phyloP scores from a whole-genome alignment of 371 early-diverging fungal species.

The Mortierella sp. region DNA sequence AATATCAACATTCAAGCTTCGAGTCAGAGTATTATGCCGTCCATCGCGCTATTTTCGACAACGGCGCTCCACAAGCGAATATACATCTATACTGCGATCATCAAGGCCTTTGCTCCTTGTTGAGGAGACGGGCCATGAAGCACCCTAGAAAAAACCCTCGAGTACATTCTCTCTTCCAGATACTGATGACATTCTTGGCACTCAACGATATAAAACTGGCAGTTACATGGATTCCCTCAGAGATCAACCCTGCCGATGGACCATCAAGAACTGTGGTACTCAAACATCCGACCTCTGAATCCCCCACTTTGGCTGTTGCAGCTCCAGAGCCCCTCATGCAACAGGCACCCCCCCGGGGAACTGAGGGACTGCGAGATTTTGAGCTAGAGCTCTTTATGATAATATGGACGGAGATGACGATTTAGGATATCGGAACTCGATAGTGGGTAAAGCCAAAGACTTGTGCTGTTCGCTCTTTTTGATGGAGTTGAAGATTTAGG shows the following conservation, averaged over 20 bases:
- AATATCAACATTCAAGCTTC: background rate
- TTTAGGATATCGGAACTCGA: too few relatives aligned
- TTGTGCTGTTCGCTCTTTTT: too few relatives aligned
- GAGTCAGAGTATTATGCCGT: conserved; percentile 3
- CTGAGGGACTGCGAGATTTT: too few relatives aligned
- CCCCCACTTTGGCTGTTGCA: background rate
- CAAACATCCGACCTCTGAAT: background rate
- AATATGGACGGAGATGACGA: too few relatives aligned
- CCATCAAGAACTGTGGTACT: conserved; percentile 15
- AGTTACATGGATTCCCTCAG: conserved; percentile 15
- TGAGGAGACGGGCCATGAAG: too few relatives aligned
- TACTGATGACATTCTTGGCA: background rate
- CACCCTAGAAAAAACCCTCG: too few relatives aligned
- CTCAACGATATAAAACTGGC: background rate
- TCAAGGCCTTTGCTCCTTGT: too few relatives aligned
- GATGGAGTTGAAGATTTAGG: too few relatives aligned
- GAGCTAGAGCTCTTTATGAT: too few relatives aligned
- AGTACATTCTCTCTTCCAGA: background rate
- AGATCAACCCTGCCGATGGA: conserved; percentile 11
- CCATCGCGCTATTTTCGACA: background rate
- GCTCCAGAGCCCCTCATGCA: background rate
- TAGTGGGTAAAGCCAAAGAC: too few relatives aligned
- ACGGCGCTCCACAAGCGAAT: background rate
- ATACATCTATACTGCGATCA: conserved; percentile 6
- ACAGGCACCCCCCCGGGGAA: too few relatives aligned